These are phyloP conservation scores for Aspergillus sp. DNA, from an alignment of 2,329 filamentous ascomycete species.

Conservation along the genomic window DNA sequence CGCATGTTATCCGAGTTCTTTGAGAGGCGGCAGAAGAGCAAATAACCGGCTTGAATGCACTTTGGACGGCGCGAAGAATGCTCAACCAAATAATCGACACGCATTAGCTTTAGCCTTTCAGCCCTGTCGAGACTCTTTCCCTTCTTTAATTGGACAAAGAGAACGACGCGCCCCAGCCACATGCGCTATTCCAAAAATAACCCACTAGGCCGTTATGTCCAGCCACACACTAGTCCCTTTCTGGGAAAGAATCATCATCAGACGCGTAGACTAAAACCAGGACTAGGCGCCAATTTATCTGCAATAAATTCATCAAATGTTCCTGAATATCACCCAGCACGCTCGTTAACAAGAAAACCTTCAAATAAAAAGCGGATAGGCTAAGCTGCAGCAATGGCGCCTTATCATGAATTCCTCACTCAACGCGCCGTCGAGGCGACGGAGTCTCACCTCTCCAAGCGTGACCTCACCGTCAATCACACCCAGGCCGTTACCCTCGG, in stretches of 20 bases:
- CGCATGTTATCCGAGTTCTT: conserved; percentile 5
- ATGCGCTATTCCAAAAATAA: conserved; percentile 21
- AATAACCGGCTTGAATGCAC: neutral
- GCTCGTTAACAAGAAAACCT: neutral
- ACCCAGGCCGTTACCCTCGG: conserved; percentile 71
- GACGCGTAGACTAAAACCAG: conserved; percentile 19
- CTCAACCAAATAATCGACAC: neutral
- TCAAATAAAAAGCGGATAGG: neutral
- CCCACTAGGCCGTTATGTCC: conserved; percentile 1
- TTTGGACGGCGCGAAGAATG: neutral
- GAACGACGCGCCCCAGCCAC: conserved; percentile 5
- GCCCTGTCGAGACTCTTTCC: neutral
- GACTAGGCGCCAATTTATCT: conserved; percentile 11
- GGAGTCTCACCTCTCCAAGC: conserved; percentile 43
- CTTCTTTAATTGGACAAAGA: neutral
- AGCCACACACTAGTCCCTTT: conserved; percentile 17
- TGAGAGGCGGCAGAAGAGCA: neutral
- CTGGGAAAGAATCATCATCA: conserved; percentile 19
- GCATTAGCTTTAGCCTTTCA: neutral
- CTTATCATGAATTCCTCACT: conserved; percentile 24
- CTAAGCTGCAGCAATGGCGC: conserved; percentile 25
- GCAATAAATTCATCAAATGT: neutral
- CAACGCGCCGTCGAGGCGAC: conserved; percentile 23
- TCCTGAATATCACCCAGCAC: neutral
- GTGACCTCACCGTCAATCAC: conserved; percentile 62